These are phyloP conservation scores for Stemphylium beticola DNA, from an alignment of 2,329 filamentous ascomycete genomes.

Conservation along the genomic window DNA sequence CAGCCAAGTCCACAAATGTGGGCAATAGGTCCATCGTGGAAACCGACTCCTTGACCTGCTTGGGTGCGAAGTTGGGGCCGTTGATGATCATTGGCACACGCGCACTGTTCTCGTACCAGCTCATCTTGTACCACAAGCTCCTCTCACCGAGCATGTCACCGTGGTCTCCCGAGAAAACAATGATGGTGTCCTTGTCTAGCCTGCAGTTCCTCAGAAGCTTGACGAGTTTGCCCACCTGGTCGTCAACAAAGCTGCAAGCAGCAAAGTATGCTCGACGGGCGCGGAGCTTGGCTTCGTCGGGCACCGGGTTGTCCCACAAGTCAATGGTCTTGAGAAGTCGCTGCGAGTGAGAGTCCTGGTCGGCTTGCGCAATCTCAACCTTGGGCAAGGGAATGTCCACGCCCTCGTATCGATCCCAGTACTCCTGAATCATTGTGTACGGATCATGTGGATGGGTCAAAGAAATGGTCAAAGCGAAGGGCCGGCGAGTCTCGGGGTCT, in stretches of 20 bases:
- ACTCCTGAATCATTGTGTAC: slow-evolving; percentile 91
- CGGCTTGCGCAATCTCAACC: slow-evolving; percentile 76
- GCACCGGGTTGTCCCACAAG: slow-evolving; percentile 82
- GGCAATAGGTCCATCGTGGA: slow-evolving; percentile 90
- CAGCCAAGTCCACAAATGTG: slow-evolving; percentile 83
- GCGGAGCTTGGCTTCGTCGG: slow-evolving; percentile 82
- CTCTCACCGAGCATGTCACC: slow-evolving; percentile 96
- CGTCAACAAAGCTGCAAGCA: slow-evolving; percentile 91
- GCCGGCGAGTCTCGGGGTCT: slow-evolving; percentile 69
- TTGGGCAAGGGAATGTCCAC: slow-evolving; percentile 86
- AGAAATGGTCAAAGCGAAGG: slow-evolving; percentile 89
- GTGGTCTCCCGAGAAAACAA: slow-evolving; percentile 92
- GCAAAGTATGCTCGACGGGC: slow-evolving; percentile 91
- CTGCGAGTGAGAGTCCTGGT: slow-evolving; percentile 86
- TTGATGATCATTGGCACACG: slow-evolving; percentile 87
- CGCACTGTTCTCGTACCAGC: slow-evolving; percentile 89
- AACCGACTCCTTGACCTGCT: slow-evolving; percentile 80
- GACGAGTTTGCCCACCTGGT: slow-evolving; percentile 85
- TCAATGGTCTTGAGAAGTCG: slow-evolving; percentile 86
- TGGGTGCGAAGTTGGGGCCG: slow-evolving; percentile 76
- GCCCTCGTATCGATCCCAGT: slow-evolving; percentile 89
- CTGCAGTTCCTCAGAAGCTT: slow-evolving; percentile 78
- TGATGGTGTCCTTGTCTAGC: slow-evolving; percentile 82
- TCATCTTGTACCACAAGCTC: slow-evolving; percentile 97
- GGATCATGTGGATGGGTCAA: slow-evolving; percentile 95